phyloP scores from a whole-genome alignment of 2,329 filamentous ascomycete species.

The Cladorrhinum sp. region DNA sequence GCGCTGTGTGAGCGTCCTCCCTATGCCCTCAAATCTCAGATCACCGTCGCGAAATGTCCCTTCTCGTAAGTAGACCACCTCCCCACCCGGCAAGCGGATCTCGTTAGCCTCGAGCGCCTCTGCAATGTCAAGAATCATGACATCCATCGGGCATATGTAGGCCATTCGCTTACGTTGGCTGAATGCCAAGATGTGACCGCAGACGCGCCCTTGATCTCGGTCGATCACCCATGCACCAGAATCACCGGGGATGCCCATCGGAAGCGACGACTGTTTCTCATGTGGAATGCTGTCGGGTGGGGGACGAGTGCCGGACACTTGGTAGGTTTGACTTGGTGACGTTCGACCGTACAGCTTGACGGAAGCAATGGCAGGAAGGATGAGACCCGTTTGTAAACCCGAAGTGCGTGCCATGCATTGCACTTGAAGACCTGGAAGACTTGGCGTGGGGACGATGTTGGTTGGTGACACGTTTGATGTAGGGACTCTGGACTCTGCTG shows the following conservation, averaged over 20 bases:
- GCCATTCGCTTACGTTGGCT: conserved; percentile 75
- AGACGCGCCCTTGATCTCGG: conserved; percentile 71
- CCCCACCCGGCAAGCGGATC: conserved; percentile 64
- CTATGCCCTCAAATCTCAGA: not conserved
- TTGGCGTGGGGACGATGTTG: conserved; percentile 55
- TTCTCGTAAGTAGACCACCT: conserved; percentile 16
- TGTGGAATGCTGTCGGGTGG: not conserved
- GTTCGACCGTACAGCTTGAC: conserved; percentile 84
- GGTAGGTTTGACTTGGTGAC: conserved; percentile 72
- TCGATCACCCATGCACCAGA: conserved; percentile 92
- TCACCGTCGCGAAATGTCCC: not conserved
- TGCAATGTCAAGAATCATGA: conserved; percentile 80
- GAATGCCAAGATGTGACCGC: conserved; percentile 88
- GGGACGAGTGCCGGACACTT: conserved; percentile 29
- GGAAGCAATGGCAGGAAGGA: conserved; percentile 73
- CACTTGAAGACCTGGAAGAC: conserved; percentile 71
- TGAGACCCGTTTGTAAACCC: conserved; percentile 74
- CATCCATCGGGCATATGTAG: conserved; percentile 94
- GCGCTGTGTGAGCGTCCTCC: conserved; percentile 11
- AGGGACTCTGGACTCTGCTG: conserved; percentile 1
- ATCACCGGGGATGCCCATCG: conserved; percentile 75
- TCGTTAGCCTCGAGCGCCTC: conserved; percentile 68
- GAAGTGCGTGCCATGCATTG: conserved; percentile 87
- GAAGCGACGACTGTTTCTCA: conserved; percentile 22
- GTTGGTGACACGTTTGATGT: conserved; percentile 46